Conservation (phyloP, 2,329 filamentous ascomycete species). For the Pleomassaria siparia region DNA sequence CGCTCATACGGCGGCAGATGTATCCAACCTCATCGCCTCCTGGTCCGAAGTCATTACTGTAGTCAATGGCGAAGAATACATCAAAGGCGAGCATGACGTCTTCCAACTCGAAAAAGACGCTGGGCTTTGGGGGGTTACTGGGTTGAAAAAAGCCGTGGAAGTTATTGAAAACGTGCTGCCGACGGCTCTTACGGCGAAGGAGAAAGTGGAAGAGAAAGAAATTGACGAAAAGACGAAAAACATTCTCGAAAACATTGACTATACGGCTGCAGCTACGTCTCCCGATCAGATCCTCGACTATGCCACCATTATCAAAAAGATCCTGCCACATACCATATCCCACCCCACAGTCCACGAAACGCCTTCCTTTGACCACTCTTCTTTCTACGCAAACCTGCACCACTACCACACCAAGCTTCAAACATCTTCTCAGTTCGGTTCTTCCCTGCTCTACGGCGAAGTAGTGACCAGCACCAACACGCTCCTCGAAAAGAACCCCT, state of each 20-base stretch:
- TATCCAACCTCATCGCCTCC: slow-evolving; percentile 67
- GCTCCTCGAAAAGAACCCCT: slow-evolving; percentile 87
- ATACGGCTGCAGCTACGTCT: slow-evolving; percentile 28
- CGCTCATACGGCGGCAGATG: slow-evolving; percentile 63
- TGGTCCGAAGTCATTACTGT: slow-evolving; percentile 68
- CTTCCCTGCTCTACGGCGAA: slow-evolving; percentile 80
- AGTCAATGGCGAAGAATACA: slow-evolving; percentile 68
- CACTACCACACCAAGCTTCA: slow-evolving; percentile 63
- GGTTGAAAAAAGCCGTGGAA: slow-evolving; percentile 39
- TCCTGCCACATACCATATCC: slow-evolving; percentile 69
- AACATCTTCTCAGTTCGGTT: slow-evolving; percentile 69
- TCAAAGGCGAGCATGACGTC: slow-evolving; percentile 79
- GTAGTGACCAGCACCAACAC: slow-evolving; percentile 95
- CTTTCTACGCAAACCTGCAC: slow-evolving; percentile 72
- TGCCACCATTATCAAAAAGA: slow-evolving; percentile 68
- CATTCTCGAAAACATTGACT: slow-evolving; percentile 30
- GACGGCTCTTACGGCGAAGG: slow-evolving; percentile 27
- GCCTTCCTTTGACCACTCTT: slow-evolving; percentile 81
- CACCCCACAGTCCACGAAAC: slow-evolving; percentile 73
- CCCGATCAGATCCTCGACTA: slow-evolving; percentile 72
- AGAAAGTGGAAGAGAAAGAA: slow-evolving; percentile 29
- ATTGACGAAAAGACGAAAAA: slow-evolving; percentile 26
- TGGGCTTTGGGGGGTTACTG: slow-evolving; percentile 43
- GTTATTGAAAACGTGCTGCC: slow-evolving; percentile 31
- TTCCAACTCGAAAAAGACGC: slow-evolving; percentile 74